phyloP scores from a whole-genome alignment of 192 early-diverging fungal genomes.

The Coemansia erecta region DNA sequence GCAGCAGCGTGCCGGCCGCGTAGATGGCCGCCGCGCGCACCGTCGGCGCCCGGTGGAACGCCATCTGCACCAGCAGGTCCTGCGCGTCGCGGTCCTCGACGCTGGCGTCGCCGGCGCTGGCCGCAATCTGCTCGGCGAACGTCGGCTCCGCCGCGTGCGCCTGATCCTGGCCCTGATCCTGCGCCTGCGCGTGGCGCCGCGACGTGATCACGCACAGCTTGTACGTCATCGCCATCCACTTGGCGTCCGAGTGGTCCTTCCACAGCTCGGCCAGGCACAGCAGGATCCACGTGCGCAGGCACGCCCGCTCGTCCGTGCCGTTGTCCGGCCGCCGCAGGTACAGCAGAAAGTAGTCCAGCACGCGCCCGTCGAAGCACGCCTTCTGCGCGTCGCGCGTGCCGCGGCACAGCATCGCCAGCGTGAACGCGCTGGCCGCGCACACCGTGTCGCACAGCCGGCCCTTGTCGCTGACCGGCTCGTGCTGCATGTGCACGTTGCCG shows the following conservation, averaged over 20 bases:
- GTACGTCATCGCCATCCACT: slow-evolving; percentile 56
- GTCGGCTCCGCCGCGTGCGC: slow-evolving; percentile 8
- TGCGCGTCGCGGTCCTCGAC: slow-evolving; percentile 46
- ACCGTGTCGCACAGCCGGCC: slow-evolving; percentile 46
- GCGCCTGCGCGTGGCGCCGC: slow-evolving; percentile 20
- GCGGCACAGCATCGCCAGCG: slow-evolving; percentile 90
- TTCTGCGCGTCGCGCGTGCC: slow-evolving; percentile 80
- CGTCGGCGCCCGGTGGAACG: slow-evolving; percentile 52
- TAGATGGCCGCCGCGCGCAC: slow-evolving; percentile 80
- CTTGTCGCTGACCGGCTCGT: slow-evolving; percentile 50
- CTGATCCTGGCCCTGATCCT: slow-evolving; percentile 9
- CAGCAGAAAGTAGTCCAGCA: slow-evolving; percentile 51
- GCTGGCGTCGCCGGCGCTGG: slow-evolving; percentile 39
- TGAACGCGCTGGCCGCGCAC: slow-evolving; percentile 75
- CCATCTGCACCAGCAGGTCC: slow-evolving; percentile 26
- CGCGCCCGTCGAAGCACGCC: slow-evolving; percentile 64
- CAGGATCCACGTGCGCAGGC: slow-evolving; percentile 84
- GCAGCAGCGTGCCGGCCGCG: slow-evolving; percentile 75
- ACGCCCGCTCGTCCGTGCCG: slow-evolving; percentile 43
- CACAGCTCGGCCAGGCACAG: slow-evolving; percentile 85
- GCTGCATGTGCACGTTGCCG: slow-evolving; percentile 61
- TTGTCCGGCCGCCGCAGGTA: slow-evolving; percentile 52
- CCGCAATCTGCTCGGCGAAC: slow-evolving; percentile 48
- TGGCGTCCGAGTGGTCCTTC: slow-evolving; percentile 65
- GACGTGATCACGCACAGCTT: slow-evolving; percentile 73